Evolutionary conservation across 257 asterid species (phyloP).

Genomic region (Solanum habrochaites): DNA sequence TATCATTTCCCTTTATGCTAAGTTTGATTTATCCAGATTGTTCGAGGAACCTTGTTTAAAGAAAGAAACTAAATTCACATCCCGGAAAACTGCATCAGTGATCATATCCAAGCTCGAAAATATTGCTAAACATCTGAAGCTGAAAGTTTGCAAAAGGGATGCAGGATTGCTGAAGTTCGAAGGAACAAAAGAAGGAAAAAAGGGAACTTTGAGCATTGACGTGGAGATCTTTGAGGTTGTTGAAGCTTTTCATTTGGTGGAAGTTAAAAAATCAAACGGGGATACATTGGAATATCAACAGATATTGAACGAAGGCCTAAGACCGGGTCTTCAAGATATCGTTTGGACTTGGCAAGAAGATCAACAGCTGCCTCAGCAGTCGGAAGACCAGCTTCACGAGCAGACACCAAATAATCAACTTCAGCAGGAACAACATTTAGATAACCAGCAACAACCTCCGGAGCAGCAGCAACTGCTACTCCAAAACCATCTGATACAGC

Average conservation of each 20-base stretch:
- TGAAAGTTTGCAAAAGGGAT: constrained; percentile 55
- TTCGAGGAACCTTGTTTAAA: constrained; percentile 50
- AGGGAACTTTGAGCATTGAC: constrained; percentile 52
- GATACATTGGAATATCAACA: constrained; percentile 64
- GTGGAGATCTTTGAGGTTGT: constrained; percentile 77
- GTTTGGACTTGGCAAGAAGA: constrained; percentile 76
- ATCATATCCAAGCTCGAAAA: constrained; percentile 69
- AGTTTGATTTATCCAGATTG: constrained; percentile 59
- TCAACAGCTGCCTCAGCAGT: constrained; percentile 12
- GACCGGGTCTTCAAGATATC: constrained; percentile 75
- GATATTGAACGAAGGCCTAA: constrained; percentile 41
- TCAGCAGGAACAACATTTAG: neutral
- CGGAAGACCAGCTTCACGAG: neutral
- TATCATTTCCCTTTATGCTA: constrained; percentile 60
- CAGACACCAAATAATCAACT: neutral
- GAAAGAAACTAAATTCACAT: constrained; percentile 63
- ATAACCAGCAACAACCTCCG: neutral
- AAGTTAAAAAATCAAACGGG: constrained; percentile 62
- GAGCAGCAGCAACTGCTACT: neutral
- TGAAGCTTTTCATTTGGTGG: constrained; percentile 57
- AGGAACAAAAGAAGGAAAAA: constrained; percentile 61
- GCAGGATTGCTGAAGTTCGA: constrained; percentile 61
- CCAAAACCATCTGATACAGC: constrained; percentile 12
- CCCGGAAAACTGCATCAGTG: constrained; percentile 47
- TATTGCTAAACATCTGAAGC: constrained; percentile 45